A percentile compares a stretch with the other conserved stretches of the same genome.
These are phyloP conservation scores for Neofusicoccum laricinum DNA, from an alignment of 2,329 filamentous ascomycete species.

Conservation along the genomic window DNA sequence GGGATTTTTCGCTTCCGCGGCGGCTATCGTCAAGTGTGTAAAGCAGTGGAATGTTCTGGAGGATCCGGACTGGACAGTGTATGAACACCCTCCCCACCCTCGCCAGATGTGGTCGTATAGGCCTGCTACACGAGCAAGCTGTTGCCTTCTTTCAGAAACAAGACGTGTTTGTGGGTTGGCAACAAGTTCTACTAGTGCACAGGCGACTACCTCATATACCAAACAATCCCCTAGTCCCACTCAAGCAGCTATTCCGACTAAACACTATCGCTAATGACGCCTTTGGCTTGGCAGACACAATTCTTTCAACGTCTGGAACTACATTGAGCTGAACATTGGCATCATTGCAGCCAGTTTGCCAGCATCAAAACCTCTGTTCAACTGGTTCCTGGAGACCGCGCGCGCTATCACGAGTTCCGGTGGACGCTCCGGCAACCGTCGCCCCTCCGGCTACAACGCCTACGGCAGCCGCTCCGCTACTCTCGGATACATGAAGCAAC, in stretches of 20 bases:
- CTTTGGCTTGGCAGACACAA: constrained; percentile 22
- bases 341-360: constrained; percentile 45
- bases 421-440: not conserved
- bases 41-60: constrained; percentile 36
- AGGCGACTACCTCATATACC: no score
- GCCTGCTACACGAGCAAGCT: no score
- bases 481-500: constrained; percentile 10
- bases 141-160: no score
- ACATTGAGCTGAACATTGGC: constrained; percentile 44
- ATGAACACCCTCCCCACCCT: not conserved
- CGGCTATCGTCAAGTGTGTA: constrained; percentile 43
- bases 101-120: no score
- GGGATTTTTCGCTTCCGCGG: constrained; percentile 40
- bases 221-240: not conserved
- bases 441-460: not conserved
- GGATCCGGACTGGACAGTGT: constrained; percentile 35
- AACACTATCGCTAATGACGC: constrained; percentile 10
- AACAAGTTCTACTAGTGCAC: no score
- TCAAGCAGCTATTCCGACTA: not conserved
- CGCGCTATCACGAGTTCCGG: constrained; percentile 22
- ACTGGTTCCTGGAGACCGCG: constrained; percentile 30
- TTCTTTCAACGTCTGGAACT: constrained; percentile 45
- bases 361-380: constrained; percentile 36
- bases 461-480: not conserved
- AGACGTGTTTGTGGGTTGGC: no score